Evolutionary conservation across 345 rosid genomes (phyloP), one percentile per base, ranked within the genome.

Genomic region (Carallia brachiata): DNA sequence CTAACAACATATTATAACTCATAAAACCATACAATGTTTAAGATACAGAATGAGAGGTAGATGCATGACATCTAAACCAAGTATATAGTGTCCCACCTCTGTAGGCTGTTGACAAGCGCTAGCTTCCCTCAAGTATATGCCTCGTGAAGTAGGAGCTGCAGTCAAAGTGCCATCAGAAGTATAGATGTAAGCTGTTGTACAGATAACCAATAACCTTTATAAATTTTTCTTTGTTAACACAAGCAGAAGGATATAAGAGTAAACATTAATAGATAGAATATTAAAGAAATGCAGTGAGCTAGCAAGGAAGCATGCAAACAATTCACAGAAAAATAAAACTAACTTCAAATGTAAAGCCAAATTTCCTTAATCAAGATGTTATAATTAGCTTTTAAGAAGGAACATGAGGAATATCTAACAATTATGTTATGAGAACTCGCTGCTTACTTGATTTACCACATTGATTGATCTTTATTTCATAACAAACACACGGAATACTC

Each of bases 111-210:
- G 78, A 82, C 94, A 84, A 73, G 86, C 77, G 67, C 80, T 75
- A 71, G 89, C 85, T 65, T 95, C 98, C 84, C 98, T 86, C 68
- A 95, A 82, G 82, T 95, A 92, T 79, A 92, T 85, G 69, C 98
- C 98, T n/a, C 97, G 86, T 68, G 84, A 85, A 56, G 85, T 68
- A 63, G 97, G 91, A 77, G 89, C 99, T 95, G 89, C 80, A 66
- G 60, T 74, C 48, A 78, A 47, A 80, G 66, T 27, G 36, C 57
- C 57, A 70, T 34, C 48, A 74, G 2, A 58, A 52, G 32, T 67
- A 66, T 69, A 39, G 71, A 37, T 34, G 48, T 23, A 50, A 40
- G 40, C n/a, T 55, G 70, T 16, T 36, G 57, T 37, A 61, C 37
- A 27, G 58, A 16, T 47, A 59, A 58, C 10, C 32, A 53, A 67